These are phyloP conservation scores for Tolypocladium nubicola DNA, from an alignment of 2,329 filamentous ascomycete genomes.

Conservation along the genomic window DNA sequence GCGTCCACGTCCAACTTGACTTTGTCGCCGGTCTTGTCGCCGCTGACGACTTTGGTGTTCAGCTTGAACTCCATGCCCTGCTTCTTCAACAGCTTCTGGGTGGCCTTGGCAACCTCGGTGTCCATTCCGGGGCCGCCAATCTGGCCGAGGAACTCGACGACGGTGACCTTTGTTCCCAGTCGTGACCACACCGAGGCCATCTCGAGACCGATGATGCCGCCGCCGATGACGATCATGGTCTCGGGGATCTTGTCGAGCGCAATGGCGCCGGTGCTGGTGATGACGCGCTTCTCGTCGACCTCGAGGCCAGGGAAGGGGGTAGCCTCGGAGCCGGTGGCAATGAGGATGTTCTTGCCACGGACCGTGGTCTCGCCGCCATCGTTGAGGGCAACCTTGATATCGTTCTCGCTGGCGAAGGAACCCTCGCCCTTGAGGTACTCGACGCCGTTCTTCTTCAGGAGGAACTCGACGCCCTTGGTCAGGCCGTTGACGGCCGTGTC, in stretches of 20 bases:
- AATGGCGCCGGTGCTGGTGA: conserved; percentile 93
- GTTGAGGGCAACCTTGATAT: conserved; percentile 78
- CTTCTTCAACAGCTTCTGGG: conserved; percentile 89
- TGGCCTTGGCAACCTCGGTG: conserved; percentile 76
- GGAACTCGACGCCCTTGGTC: conserved; percentile 95
- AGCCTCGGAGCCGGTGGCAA: conserved; percentile 89
- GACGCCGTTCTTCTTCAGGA: conserved; percentile 98
- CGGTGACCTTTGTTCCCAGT: conserved; percentile 86
- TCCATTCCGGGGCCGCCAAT: conserved; percentile 99
- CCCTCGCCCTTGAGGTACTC: conserved; percentile 95
- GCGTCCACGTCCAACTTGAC: conserved; percentile 81
- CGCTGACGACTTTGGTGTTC: conserved; percentile 85
- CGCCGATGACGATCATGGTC: conserved; percentile 94
- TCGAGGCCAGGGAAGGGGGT: conserved; percentile 94
- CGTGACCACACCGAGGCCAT: conserved; percentile 98
- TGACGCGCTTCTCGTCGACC: conserved; percentile 94
- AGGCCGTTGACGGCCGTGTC: conserved; percentile 79
- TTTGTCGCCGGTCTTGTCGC: conserved; percentile 67
- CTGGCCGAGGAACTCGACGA: conserved; percentile 92
- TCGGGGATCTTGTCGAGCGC: conserved; percentile 83
- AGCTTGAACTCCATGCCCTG: conserved; percentile 98
- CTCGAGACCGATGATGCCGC: conserved; percentile 96
- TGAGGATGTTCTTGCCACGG: conserved; percentile 92
- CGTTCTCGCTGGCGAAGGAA: conserved; percentile 79
- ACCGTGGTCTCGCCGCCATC: conserved; percentile 87